Conservation (phyloP, 192 early-diverging fungal species). For the Anaeromyces robustus region DNA sequence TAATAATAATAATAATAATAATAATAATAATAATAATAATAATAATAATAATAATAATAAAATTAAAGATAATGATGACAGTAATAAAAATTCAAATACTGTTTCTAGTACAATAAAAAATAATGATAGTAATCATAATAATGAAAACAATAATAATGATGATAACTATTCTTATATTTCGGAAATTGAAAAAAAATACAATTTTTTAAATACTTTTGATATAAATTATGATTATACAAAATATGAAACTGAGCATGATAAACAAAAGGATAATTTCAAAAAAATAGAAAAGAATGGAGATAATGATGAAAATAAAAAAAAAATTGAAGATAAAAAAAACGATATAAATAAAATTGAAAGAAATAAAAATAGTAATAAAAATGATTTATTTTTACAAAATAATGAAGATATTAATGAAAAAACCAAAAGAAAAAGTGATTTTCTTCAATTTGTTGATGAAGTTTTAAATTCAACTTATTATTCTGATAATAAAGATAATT, state of each 20-base stretch:
- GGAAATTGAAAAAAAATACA: not conserved
- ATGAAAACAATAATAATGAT: too few species aligned
- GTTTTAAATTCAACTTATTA: not conserved
- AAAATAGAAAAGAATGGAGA: not conserved
- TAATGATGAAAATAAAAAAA: not conserved
- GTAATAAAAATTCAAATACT: too few species aligned
- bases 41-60: not conserved
- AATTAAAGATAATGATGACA: too few species aligned
- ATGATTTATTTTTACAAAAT: too few species aligned
- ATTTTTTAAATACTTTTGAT: not conserved
- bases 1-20: not conserved
- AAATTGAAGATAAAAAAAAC: not conserved
- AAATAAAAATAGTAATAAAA: not conserved
- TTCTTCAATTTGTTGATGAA: not conserved
- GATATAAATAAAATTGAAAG: not conserved
- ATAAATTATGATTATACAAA: not conserved
- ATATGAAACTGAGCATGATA: not conserved
- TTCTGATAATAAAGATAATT: not conserved
- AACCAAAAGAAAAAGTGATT: not conserved
- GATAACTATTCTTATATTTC: not conserved
- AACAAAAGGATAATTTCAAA: too few species aligned
- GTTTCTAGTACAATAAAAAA: too few species aligned
- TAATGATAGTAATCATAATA: too few species aligned
- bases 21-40: not conserved
- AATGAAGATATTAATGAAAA: not conserved